A percentile compares a stretch with the other conserved stretches of the same genome.
Evolutionary conservation across 148 eudicot species (phyloP).

Genomic region (Euryodendron excelsum): DNA sequence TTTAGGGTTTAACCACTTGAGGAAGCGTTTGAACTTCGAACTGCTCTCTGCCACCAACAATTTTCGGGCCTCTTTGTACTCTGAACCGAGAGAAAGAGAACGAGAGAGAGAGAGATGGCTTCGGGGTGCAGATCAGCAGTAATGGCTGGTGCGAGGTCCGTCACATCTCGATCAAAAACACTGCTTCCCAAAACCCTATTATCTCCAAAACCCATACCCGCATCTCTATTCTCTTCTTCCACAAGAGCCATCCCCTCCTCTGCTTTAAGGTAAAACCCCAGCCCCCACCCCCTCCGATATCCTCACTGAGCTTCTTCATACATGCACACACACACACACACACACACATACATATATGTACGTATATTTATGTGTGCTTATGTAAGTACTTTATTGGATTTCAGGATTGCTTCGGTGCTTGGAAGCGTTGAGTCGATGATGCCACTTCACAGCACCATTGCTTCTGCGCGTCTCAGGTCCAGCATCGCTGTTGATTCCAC

Average conservation of each 20-base stretch:
- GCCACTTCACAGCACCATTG: constrained; percentile 68
- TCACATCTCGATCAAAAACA: constrained; percentile 3
- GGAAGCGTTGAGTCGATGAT: constrained; percentile 48
- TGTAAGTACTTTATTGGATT: not conserved
- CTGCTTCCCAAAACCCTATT: constrained; percentile 4
- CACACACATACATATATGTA: not conserved
- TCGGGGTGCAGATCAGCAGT: constrained; percentile 12
- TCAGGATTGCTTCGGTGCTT: constrained; percentile 16
- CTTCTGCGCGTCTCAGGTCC: constrained; percentile 60
- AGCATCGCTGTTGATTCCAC: constrained; percentile 50
- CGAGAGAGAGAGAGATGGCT: constrained; percentile 10
- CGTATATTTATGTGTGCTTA: not conserved
- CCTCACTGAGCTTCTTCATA: too few relatives aligned
- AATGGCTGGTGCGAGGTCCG: constrained; percentile 11
- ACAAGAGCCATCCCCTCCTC: not conserved
- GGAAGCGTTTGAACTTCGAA: too few relatives aligned
- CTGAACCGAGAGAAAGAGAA: not conserved
- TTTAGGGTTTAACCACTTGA: too few relatives aligned
- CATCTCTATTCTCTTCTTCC: constrained; percentile 13
- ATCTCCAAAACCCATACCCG: constrained; percentile 10
- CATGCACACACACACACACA: too few relatives aligned
- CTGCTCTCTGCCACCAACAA: too few relatives aligned
- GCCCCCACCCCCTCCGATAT: too few relatives aligned
- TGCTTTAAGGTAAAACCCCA: constrained; percentile 18
- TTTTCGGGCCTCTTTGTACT: too few relatives aligned